Evolutionary conservation across 2,329 filamentous ascomycete species (phyloP).

Genomic region (Fusarium sulawesiense): DNA sequence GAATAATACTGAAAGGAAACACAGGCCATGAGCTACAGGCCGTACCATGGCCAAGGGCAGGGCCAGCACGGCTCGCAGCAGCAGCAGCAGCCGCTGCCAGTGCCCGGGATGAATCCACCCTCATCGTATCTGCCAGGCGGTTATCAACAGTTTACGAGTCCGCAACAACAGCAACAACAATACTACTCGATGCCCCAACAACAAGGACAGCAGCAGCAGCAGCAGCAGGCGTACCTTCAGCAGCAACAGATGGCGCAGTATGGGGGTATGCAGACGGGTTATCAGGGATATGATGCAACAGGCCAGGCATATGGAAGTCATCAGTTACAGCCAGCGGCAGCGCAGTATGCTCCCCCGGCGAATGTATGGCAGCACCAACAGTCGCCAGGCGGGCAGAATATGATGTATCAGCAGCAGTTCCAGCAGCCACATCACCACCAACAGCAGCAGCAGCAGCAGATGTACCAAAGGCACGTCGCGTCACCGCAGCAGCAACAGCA

Average conservation of each 20-base stretch:
- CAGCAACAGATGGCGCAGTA: slow-evolving; percentile 45
- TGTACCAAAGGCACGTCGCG: slow-evolving; percentile 47
- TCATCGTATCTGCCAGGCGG: slow-evolving; percentile 35
- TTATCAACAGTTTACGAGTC: slow-evolving; percentile 47
- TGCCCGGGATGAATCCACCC: slow-evolving; percentile 37
- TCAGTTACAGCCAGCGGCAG: slow-evolving; percentile 41
- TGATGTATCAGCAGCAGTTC: slow-evolving; percentile 48
- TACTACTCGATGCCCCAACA: slow-evolving; percentile 43
- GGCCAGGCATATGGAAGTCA: slow-evolving; percentile 35
- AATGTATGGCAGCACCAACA: slow-evolving; percentile 53
- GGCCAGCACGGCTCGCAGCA: slow-evolving; percentile 47
- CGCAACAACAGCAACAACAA: slow-evolving; percentile 44
- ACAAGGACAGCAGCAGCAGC: slow-evolving; percentile 46
- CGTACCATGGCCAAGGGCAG: slow-evolving; percentile 46
- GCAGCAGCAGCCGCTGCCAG: slow-evolving; percentile 41
- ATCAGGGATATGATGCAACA: slow-evolving; percentile 41
- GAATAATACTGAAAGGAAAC: slow-evolving; percentile 20
- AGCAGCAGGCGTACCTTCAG: slow-evolving; percentile 42
- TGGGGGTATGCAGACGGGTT: slow-evolving; percentile 39
- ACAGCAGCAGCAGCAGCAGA: slow-evolving; percentile 15
- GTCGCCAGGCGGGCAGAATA: slow-evolving; percentile 39
- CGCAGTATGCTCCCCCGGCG: slow-evolving; percentile 42
- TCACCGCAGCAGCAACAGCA: slow-evolving; percentile 42
- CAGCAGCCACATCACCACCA: slow-evolving; percentile 49
- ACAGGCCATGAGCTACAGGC: slow-evolving; percentile 53